Base-by-base conservation (phyloP, 805 yeast species). In the Candida anglica region DNA sequence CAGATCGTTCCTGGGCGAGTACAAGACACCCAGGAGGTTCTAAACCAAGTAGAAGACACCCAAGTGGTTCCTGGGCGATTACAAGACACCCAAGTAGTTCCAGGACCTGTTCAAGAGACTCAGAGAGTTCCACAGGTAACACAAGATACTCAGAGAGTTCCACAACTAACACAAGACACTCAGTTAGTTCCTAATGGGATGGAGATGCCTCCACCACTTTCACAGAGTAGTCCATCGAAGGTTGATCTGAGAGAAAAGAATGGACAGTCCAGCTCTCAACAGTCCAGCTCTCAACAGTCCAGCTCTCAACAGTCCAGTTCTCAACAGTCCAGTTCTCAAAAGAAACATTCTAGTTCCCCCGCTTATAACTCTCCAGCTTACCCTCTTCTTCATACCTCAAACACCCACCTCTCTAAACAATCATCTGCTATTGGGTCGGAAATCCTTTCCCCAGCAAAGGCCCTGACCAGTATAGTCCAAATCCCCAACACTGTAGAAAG, bases 401-500 rank as follows among this genome's bases (percentile, higher is more conserved):
- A 9, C 23, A 9, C 23, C 10, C 10, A 21, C 10, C 11, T 11
- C 23, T n/a, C n/a, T n/a, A n/a, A n/a, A n/a, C n/a, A n/a, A n/a
- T n/a, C n/a, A n/a, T n/a, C n/a, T n/a, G n/a, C n/a, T n/a, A n/a
- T n/a, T n/a, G n/a, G 8, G 5, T 11, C 17, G 15, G 17, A 26
- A 26, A 26, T 9, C 14, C 22, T 16, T n/a, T 17, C 31, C 9
- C 28, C 36, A 6, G 26, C 36, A 7, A 34, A 28, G 29, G 28
- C 24, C 4, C 16, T 27, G 5, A 14, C 28, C n/a, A 39, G 33
- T 27, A 33, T 34, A 2, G 39, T 50, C 2, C 50, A 48, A 34
- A 51, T 49, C 11, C 54, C 56, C 8, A 47, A 46, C 15, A 50
- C 56, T 2, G 42, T 38, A 2, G 52, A 52, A 30, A 37, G 18